Evolutionary conservation across 495 filamentous ascomycete genomes (phyloP), one percentile per base, ranked within the genome.

Genomic region (Aspergillus mulundensis): DNA sequence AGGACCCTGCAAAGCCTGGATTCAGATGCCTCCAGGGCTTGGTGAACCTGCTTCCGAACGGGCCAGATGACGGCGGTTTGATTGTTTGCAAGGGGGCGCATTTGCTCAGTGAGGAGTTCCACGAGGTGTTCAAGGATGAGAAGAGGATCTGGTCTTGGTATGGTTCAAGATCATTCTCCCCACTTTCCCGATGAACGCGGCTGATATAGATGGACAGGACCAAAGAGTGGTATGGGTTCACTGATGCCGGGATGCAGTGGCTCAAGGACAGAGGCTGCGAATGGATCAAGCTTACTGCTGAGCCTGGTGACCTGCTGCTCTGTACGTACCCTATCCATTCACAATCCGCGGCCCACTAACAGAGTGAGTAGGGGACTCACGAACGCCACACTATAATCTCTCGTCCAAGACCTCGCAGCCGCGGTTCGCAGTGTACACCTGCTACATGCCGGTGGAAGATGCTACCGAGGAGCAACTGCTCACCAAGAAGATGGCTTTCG

Each of bases 401-500:
- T 54, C 52, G 5, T 54, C 52, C 2, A 54, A 54, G 25, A 38
- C 40, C 24, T 46, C 52, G 24, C 52, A 54, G 41, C 53, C 42
- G 0, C 53, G 53, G n/a, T 54, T 39, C 12, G 19, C 30, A 5
- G 28, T 54, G 0, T 47, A 40, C 21, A 54, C 53, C 2, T 44
- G 50, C 50, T 53, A 53, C 38, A 53, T 53, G 50, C 50, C 50
- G 4, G 50, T 53, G 5, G 50, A 24, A 7, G 50, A 53, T 14
- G 50, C 50, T 12, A 53, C 50, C 5, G 20, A 21, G 25, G 40
- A 54, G n/a, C 51, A 54, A 25, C 51, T 54, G n/a, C 51, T 19
- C 7, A 54, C 51, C 40, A 54, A 54, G 52, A 54, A 54, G 52
- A 54, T 36, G 41, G 41, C 52, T 0, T 54, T 54, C 38, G 52